Conservation (phyloP, 2,329 filamentous ascomycete genomes). For the Emergomyces orientalis region DNA sequence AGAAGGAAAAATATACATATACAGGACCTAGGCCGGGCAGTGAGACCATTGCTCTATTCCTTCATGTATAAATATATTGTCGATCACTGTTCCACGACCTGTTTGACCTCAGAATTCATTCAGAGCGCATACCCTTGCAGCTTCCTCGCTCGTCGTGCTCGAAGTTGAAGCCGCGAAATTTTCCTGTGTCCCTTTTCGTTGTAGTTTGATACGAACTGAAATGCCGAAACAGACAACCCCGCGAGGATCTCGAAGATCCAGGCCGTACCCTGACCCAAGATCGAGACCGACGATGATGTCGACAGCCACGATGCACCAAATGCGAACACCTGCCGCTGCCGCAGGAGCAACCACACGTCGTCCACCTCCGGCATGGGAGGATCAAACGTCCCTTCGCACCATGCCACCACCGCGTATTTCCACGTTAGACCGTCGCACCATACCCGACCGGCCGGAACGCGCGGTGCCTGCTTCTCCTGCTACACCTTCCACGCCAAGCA, state of each 20-base stretch:
- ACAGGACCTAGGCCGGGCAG: background rate
- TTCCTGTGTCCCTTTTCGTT: background rate
- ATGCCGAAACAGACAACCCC: conserved; percentile 18
- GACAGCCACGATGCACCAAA: background rate
- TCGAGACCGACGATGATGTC: conserved; percentile 2
- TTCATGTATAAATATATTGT: conserved; percentile 7
- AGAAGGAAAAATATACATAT: background rate
- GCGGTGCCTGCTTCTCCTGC: conserved; percentile 3
- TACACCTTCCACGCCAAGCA: conserved; percentile 11
- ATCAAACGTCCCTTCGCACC: background rate
- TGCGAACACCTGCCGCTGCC: background rate
- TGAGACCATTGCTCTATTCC: background rate
- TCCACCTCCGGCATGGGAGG: background rate
- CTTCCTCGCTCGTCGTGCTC: background rate
- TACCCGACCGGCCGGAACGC: conserved; percentile 1
- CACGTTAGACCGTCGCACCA: conserved; percentile 22
- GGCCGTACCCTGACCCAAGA: conserved; percentile 11
- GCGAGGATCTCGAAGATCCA: conserved; percentile 12
- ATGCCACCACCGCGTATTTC: conserved; percentile 8
- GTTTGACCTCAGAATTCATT: background rate
- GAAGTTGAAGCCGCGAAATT: conserved; percentile 2
- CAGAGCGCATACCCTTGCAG: background rate
- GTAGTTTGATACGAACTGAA: conserved; percentile 10
- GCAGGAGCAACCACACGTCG: background rate
- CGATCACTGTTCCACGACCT: conserved; percentile 1